Conservation (phyloP, 1,139 yeast species). For the Spencermartinsiella ligniputridi region DNA sequence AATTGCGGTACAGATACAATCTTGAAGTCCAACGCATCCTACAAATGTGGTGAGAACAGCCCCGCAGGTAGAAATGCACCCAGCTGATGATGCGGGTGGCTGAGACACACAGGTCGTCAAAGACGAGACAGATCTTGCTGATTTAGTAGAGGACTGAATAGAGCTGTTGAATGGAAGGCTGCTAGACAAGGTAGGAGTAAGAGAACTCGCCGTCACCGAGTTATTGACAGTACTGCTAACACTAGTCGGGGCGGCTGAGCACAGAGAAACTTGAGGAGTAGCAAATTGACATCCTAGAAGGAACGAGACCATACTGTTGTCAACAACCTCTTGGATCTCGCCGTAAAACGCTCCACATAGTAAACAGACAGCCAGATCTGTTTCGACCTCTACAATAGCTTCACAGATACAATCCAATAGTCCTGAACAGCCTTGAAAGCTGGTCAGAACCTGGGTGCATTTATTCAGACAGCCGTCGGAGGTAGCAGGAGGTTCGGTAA, state of each 20-base stretch:
- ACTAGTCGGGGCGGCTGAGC: not conserved
- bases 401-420: slow-evolving; percentile 14
- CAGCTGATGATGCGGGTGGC: not conserved
- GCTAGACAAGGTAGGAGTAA: not conserved
- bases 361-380: slow-evolving; percentile 12
- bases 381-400: slow-evolving; percentile 11
- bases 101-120: not conserved
- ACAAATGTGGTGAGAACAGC: slow-evolving; percentile 9
- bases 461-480: not conserved
- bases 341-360: slow-evolving; percentile 13
- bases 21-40: slow-evolving; percentile 10
- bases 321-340: not conserved
- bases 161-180: not conserved
- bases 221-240: not conserved
- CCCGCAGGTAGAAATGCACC: slow-evolving; percentile 9
- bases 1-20: slow-evolving; percentile 14
- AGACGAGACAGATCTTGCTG: not conserved
- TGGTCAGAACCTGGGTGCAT: slow-evolving; percentile 11
- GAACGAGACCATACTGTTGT: not conserved
- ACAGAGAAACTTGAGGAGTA: not conserved
- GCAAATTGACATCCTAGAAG: not conserved
- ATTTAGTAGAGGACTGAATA: not conserved
- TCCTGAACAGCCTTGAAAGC: slow-evolving; percentile 10
- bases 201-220: not conserved
- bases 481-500: not conserved